These are phyloP conservation scores for Albugo laibachii DNA, from an alignment of 352 stramenopile genomes.

Conservation along the genomic window DNA sequence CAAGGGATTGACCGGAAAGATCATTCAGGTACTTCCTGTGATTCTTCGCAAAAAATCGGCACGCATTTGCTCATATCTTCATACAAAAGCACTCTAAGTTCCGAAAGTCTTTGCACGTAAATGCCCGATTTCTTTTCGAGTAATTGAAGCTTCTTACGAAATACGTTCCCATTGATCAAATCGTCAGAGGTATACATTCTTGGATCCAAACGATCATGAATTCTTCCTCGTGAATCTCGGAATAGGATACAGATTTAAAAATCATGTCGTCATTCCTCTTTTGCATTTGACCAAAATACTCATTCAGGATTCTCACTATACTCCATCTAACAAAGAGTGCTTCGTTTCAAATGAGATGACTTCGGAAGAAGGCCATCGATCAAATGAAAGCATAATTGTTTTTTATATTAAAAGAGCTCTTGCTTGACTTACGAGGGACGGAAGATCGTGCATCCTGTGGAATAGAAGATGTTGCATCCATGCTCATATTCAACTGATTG, in stretches of 20 bases:
- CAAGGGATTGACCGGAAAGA: conserved; percentile 67
- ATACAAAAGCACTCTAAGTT: conserved; percentile 16
- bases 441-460: conserved; percentile 15
- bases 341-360: too few species aligned
- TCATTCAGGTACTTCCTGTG: conserved; percentile 79
- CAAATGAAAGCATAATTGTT: too few species aligned
- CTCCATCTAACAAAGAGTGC: too few species aligned
- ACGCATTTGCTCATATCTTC: conserved; percentile 43
- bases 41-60: conserved; percentile 49
- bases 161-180: conserved; percentile 13
- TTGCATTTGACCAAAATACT: conserved; percentile 44
- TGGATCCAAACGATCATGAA: conserved; percentile 84
- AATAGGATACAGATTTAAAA: conserved; percentile 55
- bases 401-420: too few species aligned
- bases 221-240: conserved; percentile 96
- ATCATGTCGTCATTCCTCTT: conserved; percentile 7
- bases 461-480: neutral
- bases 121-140: conserved; percentile 46
- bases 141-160: conserved; percentile 33
- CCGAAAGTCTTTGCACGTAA: conserved; percentile 58
- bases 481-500: conserved; percentile 12
- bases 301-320: conserved; percentile 69
- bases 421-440: too few species aligned
- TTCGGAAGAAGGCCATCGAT: too few species aligned
- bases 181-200: conserved; percentile 4